Percentiles rank a stretch among this genome's conserved stretches.
phyloP scores from a whole-genome alignment of 345 rosid species.

The Arabidopsis suecica region DNA sequence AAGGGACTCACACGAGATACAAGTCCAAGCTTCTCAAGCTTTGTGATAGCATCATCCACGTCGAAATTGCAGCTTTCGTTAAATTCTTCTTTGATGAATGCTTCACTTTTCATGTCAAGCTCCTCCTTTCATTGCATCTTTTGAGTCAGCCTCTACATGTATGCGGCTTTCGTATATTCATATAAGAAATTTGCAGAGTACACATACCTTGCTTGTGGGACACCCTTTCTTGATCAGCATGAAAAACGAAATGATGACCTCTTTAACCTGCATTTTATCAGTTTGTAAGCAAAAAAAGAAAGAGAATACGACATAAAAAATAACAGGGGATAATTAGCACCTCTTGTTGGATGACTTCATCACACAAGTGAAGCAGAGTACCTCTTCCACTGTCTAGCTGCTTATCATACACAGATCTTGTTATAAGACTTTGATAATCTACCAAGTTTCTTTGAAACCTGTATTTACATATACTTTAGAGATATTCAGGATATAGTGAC shows the following conservation, averaged over 20 bases:
- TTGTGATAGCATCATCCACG: constrained; percentile 74
- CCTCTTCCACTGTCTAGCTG: constrained; percentile 90
- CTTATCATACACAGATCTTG: constrained; percentile 73
- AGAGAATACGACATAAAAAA: neutral
- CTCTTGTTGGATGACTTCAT: constrained; percentile 76
- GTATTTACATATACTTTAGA: no score
- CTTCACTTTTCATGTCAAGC: constrained; percentile 65
- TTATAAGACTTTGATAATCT: constrained; percentile 76
- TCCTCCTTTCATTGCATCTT: constrained; percentile 42
- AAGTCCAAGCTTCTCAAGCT: constrained; percentile 71
- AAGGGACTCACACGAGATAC: constrained; percentile 54
- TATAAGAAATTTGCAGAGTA: neutral
- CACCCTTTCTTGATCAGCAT: constrained; percentile 67
- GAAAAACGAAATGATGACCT: constrained; percentile 70
- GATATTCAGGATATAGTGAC: no score
- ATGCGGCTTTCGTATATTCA: neutral
- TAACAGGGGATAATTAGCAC: constrained; percentile 30
- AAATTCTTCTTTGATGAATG: constrained; percentile 60
- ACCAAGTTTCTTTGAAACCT: constrained; percentile 81
- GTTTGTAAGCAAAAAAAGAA: neutral
- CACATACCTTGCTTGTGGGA: constrained; percentile 46
- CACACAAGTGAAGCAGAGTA: constrained; percentile 84
- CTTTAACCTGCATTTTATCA: constrained; percentile 67
- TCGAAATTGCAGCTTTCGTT: constrained; percentile 71
- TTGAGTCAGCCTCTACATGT: constrained; percentile 4